Conservation (phyloP, 352 stramenopile species). For the Phytophthora brassicae region DNA sequence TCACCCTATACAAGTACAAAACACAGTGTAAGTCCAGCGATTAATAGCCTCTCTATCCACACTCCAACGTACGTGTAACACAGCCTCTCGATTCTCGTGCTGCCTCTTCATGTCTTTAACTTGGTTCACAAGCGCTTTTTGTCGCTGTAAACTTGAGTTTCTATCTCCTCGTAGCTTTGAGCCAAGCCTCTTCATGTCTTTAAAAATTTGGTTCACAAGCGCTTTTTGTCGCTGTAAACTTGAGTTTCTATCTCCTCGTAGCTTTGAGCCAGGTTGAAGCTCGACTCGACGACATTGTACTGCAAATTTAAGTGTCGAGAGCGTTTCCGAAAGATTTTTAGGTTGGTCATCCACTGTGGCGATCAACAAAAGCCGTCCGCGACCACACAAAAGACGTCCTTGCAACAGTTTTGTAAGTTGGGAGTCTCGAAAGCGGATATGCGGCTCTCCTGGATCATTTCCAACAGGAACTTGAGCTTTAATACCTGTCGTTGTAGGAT, state of each 20-base stretch:
- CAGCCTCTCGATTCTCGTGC: conserved; percentile 54
- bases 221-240: conserved; percentile 20
- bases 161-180: conserved; percentile 13
- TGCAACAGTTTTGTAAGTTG: conserved; percentile 75
- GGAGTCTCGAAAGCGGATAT: conserved; percentile 73
- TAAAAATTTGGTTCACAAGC: conserved; percentile 48
- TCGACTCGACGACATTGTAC: conserved; percentile 63
- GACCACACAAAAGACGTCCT: conserved; percentile 44
- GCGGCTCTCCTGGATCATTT: conserved; percentile 22
- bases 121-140: conserved; percentile 41
- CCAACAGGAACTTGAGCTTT: conserved; percentile 2
- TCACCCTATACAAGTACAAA: conserved; percentile 29
- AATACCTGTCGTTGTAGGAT: not conserved
- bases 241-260: conserved; percentile 12
- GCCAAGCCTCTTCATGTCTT: conserved; percentile 43
- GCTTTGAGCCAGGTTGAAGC: conserved; percentile 25
- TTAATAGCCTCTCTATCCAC: no score
- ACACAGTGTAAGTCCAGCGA: not conserved
- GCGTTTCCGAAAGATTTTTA: conserved; percentile 58
- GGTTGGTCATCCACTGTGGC: conserved; percentile 62
- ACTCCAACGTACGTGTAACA: conserved; percentile 37
- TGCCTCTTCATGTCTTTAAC: conserved; percentile 50
- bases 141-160: conserved; percentile 13
- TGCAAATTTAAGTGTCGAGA: conserved; percentile 81
- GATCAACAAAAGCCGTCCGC: conserved; percentile 55